Conservation (phyloP, 257 asterid genomes). For the Petunia axillaris region DNA sequence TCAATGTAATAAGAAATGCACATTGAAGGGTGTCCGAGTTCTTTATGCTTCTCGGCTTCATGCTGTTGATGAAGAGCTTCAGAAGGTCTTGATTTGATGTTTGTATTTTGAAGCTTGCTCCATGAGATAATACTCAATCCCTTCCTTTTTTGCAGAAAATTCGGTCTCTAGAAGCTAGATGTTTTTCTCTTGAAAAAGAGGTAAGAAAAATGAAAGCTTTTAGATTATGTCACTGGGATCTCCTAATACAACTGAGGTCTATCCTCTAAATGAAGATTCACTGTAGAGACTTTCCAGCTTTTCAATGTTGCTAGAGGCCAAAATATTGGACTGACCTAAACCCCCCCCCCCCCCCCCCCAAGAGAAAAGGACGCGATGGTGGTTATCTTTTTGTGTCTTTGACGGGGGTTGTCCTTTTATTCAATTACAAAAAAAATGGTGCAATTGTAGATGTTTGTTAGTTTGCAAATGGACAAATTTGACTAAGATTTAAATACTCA, state of each 20-base stretch:
- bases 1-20: conserved; percentile 76
- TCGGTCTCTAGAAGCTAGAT: conserved; percentile 62
- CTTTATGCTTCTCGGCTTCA: conserved; percentile 76
- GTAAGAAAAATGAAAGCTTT: conserved; percentile 45
- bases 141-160: conserved; percentile 56
- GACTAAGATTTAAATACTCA: neutral
- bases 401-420: neutral
- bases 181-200: conserved; percentile 67
- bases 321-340: neutral
- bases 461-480: neutral
- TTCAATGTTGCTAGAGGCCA: conserved; percentile 3
- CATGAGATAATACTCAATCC: conserved; percentile 12
- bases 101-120: neutral
- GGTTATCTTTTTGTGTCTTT: conserved; percentile 2
- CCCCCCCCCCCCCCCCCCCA: neutral
- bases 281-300: conserved; percentile 15
- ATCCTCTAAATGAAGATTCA: neutral
- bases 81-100: conserved; percentile 53
- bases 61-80: conserved; percentile 67
- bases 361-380: neutral
- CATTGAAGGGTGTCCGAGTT: conserved; percentile 63
- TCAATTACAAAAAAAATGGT: neutral
- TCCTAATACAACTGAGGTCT: conserved; percentile 6
- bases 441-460: conserved; percentile 5
- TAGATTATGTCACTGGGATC: neutral